These are phyloP conservation scores for Cercospora sp. DNA, from an alignment of 2,329 filamentous ascomycete genomes.

Conservation along the genomic window DNA sequence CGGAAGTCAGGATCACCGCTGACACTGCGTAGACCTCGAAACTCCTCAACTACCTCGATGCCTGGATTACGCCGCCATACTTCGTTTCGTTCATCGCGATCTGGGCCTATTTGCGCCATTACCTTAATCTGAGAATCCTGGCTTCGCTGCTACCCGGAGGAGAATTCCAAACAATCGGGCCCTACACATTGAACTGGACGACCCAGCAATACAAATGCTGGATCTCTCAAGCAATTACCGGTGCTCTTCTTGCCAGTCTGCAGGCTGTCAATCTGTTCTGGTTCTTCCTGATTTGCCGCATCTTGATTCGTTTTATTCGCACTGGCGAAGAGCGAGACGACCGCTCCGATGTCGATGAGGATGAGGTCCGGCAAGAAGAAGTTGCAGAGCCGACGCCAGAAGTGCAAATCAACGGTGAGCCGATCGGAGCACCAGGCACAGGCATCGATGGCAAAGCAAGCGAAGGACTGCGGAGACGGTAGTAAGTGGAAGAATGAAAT, in stretches of 20 bases:
- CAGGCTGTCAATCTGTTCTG: constrained; percentile 80
- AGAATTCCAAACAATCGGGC: constrained; percentile 71
- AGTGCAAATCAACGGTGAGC: constrained; percentile 25
- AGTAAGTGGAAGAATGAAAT: neutral
- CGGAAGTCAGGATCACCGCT: neutral
- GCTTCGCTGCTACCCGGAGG: constrained; percentile 65
- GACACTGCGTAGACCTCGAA: constrained; percentile 69
- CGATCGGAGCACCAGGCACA: constrained; percentile 23
- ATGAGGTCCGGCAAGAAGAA: constrained; percentile 50
- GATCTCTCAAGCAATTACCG: constrained; percentile 67
- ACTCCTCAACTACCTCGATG: constrained; percentile 85
- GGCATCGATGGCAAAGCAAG: constrained; percentile 17
- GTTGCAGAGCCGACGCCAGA: constrained; percentile 31
- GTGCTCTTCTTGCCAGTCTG: constrained; percentile 62
- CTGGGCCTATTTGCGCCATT: constrained; percentile 91
- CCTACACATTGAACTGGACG: constrained; percentile 75
- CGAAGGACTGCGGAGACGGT: constrained; percentile 18
- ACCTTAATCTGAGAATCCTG: constrained; percentile 75
- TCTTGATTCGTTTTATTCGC: constrained; percentile 69
- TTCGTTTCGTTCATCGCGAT: constrained; percentile 77
- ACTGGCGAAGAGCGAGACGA: constrained; percentile 67
- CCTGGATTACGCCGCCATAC: constrained; percentile 75
- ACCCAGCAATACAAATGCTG: constrained; percentile 75
- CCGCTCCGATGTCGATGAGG: constrained; percentile 69
- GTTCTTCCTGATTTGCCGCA: constrained; percentile 74